A percentile compares a stretch with the other conserved stretches of the same genome.
phyloP scores from a whole-genome alignment of 1,139 yeast species.

The Zygosaccharomyces pseudobailii region DNA sequence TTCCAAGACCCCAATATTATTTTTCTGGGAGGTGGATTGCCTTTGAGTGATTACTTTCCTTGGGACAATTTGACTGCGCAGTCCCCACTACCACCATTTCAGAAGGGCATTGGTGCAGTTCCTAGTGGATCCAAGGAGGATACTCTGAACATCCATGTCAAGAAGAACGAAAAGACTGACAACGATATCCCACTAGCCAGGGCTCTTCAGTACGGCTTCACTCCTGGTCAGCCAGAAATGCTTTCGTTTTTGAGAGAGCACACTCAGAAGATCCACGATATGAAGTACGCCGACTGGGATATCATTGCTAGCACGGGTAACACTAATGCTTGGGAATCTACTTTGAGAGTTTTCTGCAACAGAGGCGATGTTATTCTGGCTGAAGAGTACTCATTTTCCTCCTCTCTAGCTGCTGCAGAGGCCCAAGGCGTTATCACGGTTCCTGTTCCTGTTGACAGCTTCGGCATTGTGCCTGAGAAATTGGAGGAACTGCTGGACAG shows the following conservation, averaged over 20 bases:
- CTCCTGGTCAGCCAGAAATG: constrained; percentile 75
- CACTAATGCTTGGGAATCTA: constrained; percentile 85
- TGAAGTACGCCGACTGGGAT: constrained; percentile 68
- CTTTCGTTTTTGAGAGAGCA: constrained; percentile 69
- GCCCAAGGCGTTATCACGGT: constrained; percentile 66
- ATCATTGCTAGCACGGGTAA: constrained; percentile 65
- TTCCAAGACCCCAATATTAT: constrained; percentile 69
- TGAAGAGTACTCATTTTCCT: constrained; percentile 78
- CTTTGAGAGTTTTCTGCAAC: constrained; percentile 71
- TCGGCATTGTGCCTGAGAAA: constrained; percentile 74
- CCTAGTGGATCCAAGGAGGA: constrained; percentile 48
- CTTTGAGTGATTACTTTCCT: constrained; percentile 86
- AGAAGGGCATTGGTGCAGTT: constrained; percentile 67
- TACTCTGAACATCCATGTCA: constrained; percentile 37
- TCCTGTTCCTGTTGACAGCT: constrained; percentile 74
- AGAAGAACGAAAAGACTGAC: constrained; percentile 41
- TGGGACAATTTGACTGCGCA: constrained; percentile 69
- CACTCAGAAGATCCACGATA: constrained; percentile 58
- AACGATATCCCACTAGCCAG: constrained; percentile 71
- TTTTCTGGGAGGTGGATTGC: constrained; percentile 94
- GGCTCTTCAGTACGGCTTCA: constrained; percentile 86
- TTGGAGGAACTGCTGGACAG: constrained; percentile 57
- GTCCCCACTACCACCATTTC: constrained; percentile 73
- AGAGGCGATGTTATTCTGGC: constrained; percentile 77
- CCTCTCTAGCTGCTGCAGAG: constrained; percentile 77